Percentiles rank a stretch among this genome's conserved stretches.
Conservation (phyloP, 1,284 basidiomycete genomes). For the Xanthoconium separans region DNA sequence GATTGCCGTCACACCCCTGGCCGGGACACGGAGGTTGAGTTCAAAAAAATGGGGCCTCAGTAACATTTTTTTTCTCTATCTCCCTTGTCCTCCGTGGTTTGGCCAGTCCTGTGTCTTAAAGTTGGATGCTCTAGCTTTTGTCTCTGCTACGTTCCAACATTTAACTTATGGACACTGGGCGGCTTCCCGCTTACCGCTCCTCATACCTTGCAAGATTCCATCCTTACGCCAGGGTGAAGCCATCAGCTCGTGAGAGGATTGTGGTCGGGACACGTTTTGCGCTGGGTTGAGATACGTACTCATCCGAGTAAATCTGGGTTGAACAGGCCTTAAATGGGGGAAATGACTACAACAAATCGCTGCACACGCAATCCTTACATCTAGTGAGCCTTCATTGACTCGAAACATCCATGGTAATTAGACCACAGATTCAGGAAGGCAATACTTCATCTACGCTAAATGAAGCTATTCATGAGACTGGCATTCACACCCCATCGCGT, state of each 20-base stretch:
- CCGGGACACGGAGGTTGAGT: constrained; percentile 22
- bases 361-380: not conserved
- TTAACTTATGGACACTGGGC: constrained; percentile 18
- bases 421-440: constrained; percentile 11
- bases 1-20: constrained; percentile 28
- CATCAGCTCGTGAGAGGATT: constrained; percentile 26
- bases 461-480: constrained; percentile 11
- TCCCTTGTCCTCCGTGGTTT: not conserved
- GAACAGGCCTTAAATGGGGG: constrained; percentile 6
- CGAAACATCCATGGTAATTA: not conserved
- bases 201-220: constrained; percentile 30
- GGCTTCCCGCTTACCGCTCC: constrained; percentile 29
- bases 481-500: not conserved
- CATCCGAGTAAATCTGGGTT: not conserved
- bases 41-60: constrained; percentile 10
- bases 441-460: not conserved
- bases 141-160: not conserved
- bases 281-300: constrained; percentile 5
- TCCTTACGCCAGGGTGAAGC: constrained; percentile 29
- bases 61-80: constrained; percentile 1
- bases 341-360: not conserved
- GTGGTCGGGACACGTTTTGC: constrained; percentile 13
- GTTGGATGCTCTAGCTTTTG: not conserved
- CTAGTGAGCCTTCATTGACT: constrained; percentile 6
- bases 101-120: constrained; percentile 1